Percentiles rank a stretch among this genome's conserved stretches.
Conservation (phyloP, 169 alveolate genomes). For the Eimeria falciformis region DNA sequence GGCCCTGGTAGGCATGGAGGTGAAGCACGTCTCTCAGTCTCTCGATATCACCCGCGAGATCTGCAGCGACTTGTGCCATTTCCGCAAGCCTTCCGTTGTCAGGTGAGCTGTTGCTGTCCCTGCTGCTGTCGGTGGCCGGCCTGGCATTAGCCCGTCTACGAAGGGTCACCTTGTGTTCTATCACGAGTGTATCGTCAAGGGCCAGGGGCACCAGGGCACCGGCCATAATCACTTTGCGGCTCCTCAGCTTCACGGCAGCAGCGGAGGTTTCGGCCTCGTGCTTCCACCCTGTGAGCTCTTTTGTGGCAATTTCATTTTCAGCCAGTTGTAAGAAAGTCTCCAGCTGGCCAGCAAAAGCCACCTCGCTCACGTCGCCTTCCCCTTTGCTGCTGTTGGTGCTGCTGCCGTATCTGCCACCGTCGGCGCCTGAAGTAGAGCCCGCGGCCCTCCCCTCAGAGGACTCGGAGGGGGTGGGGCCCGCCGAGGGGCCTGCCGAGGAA, state of each 20-base stretch:
- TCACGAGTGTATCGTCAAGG: slow-evolving; percentile 69
- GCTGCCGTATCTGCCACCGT: slow-evolving; percentile 16
- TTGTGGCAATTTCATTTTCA: slow-evolving; percentile 3
- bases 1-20: slow-evolving; percentile 43
- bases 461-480: background rate
- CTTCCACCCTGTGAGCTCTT: slow-evolving; percentile 31
- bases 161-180: slow-evolving; percentile 61
- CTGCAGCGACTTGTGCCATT: background rate
- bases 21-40: slow-evolving; percentile 30
- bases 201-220: slow-evolving; percentile 74
- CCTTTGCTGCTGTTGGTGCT: slow-evolving; percentile 55
- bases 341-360: slow-evolving; percentile 23
- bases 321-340: slow-evolving; percentile 37
- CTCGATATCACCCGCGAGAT: slow-evolving; percentile 19
- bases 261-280: slow-evolving; percentile 8
- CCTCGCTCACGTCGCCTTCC: slow-evolving; percentile 39
- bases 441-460: slow-evolving; percentile 1
- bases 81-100: background rate
- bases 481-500: background rate
- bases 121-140: background rate
- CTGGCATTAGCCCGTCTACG: slow-evolving; percentile 1
- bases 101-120: background rate
- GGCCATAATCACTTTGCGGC: slow-evolving; percentile 48
- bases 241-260: slow-evolving; percentile 25
- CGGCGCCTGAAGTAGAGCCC: slow-evolving; percentile 3